These are phyloP conservation scores for Elaeis guineensis DNA, from an alignment of 176 grass and related monocot species.

Conservation along the genomic window DNA sequence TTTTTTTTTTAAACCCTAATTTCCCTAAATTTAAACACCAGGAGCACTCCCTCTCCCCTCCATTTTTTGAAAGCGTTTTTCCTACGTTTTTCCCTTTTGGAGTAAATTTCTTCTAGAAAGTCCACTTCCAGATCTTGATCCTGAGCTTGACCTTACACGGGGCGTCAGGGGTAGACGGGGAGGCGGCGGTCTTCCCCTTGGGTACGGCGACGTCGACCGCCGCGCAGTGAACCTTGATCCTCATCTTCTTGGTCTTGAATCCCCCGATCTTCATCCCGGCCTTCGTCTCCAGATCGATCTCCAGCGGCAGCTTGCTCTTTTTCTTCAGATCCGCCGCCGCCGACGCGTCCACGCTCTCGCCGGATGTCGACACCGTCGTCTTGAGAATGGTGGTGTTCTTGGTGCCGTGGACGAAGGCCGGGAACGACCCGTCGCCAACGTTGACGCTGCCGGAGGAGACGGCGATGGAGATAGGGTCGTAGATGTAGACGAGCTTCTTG, in stretches of 20 bases:
- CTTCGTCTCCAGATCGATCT: conserved; percentile 75
- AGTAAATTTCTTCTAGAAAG: conserved; percentile 32
- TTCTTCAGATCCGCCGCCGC: conserved; percentile 73
- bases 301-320: conserved; percentile 47
- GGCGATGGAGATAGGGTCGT: conserved; percentile 68
- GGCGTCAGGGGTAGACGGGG: conserved; percentile 14
- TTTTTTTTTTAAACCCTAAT: too few species aligned
- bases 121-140: conserved; percentile 99
- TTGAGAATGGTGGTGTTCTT: conserved; percentile 71
- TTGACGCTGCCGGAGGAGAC: conserved; percentile 53
- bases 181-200: conserved; percentile 45
- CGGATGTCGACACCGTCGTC: conserved; percentile 39
- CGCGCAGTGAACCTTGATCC: conserved; percentile 69
- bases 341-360: conserved; percentile 55
- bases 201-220: conserved; percentile 47
- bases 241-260: conserved; percentile 71
- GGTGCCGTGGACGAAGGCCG: conserved; percentile 67
- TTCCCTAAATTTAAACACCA: too few species aligned
- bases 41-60: too few species aligned
- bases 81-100: too few species aligned
- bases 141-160: conserved; percentile 80
- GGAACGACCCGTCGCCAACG: conserved; percentile 54
- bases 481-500: conserved; percentile 88
- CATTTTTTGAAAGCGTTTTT: too few species aligned
- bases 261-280: conserved; percentile 70